phyloP scores from a whole-genome alignment of 495 filamentous ascomycete species.

The Talaromyces trachyspermus region DNA sequence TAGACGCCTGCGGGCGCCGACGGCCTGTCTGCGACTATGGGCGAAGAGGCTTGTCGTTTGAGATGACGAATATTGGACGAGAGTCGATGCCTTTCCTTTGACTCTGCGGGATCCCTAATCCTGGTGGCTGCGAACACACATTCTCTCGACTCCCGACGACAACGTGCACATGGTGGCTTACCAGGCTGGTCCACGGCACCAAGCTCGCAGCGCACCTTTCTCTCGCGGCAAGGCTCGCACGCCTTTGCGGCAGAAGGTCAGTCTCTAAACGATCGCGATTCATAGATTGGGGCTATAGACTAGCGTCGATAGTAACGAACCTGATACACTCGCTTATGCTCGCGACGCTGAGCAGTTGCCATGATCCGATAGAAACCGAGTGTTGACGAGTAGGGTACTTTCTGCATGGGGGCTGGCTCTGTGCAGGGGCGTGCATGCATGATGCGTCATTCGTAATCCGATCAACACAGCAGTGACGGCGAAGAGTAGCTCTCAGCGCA shows the following conservation, averaged over 20 bases:
- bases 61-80: too few relatives aligned
- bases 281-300: too few relatives aligned
- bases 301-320: constrained; percentile 1
- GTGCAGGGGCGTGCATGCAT: too few relatives aligned
- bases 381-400: too few relatives aligned
- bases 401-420: too few relatives aligned
- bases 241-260: constrained; percentile 2
- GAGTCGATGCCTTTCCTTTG: constrained; percentile 37
- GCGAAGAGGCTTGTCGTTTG: background rate
- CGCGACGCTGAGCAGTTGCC: background rate
- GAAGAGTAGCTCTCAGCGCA: too few relatives aligned
- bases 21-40: background rate
- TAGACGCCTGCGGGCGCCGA: too few relatives aligned
- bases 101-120: constrained; percentile 59
- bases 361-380: too few relatives aligned
- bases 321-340: constrained; percentile 9
- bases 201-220: constrained; percentile 9
- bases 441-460: too few relatives aligned
- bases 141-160: constrained; percentile 69
- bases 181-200: constrained; percentile 58
- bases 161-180: constrained; percentile 75
- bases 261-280: too few relatives aligned
- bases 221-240: constrained; percentile 9
- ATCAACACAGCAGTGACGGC: too few relatives aligned
- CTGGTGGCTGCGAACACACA: constrained; percentile 81